Evolutionary conservation across 2,329 filamentous ascomycete species (phyloP).

Genomic region (Aspergillus candidus): DNA sequence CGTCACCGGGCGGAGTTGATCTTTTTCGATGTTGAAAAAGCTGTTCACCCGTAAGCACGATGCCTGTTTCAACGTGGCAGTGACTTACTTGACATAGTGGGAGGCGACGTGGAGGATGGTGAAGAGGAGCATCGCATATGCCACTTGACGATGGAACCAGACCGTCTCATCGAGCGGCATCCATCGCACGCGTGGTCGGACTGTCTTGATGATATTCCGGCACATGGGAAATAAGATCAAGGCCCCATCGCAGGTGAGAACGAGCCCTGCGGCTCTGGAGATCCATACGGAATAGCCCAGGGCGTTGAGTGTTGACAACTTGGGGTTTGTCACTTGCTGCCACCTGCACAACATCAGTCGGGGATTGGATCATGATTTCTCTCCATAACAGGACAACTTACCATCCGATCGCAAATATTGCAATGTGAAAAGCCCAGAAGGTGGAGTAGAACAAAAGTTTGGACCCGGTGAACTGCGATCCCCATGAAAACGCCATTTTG

Average conservation of each 20-base stretch:
- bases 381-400: slow-evolving; percentile 41
- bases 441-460: slow-evolving; percentile 75
- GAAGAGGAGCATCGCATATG: slow-evolving; percentile 82
- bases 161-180: slow-evolving; percentile 92
- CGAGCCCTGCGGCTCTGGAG: slow-evolving; percentile 85
- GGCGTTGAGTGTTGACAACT: slow-evolving; percentile 70
- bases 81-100: slow-evolving; percentile 86
- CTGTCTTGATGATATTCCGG: slow-evolving; percentile 74
- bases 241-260: slow-evolving; percentile 74
- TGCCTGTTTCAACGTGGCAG: too few relatives aligned
- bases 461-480: slow-evolving; percentile 58
- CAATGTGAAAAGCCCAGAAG: slow-evolving; percentile 74
- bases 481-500: slow-evolving; percentile 36
- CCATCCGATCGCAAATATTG: slow-evolving; percentile 80
- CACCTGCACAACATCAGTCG: slow-evolving; percentile 52
- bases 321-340: slow-evolving; percentile 64
- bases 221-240: slow-evolving; percentile 93
- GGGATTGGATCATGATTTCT: background rate
- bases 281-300: slow-evolving; percentile 91
- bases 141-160: slow-evolving; percentile 94
- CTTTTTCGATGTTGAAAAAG: slow-evolving; percentile 91
- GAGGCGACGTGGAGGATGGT: slow-evolving; percentile 67
- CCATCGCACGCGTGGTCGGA: slow-evolving; percentile 82
- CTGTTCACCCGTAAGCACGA: slow-evolving; percentile 41
- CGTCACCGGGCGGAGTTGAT: slow-evolving; percentile 70